Evolutionary conservation across 139 green algal species (phyloP), one percentile per base, ranked within the genome.

Genomic region (Chlorella sp.): DNA sequence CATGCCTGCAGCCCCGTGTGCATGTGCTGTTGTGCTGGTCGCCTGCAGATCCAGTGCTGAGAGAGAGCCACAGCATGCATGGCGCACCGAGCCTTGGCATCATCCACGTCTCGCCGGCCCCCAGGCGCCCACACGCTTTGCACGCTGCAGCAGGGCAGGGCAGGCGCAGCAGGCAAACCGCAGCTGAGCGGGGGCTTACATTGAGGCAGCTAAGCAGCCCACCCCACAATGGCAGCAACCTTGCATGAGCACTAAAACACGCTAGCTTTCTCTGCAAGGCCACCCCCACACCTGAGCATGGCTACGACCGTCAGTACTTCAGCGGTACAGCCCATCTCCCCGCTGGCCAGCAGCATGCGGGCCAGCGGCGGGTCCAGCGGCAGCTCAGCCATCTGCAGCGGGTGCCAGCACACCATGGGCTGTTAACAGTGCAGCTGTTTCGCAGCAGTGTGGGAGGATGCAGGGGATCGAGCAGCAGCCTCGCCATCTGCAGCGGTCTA

Each of bases 321-420:
- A 72, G 90, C 87, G 75, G 70, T 87, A 84, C 93, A 97, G 20
- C 91, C 91, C 80, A 95, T 86, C 36, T 91, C 80, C 6, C 91
- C 91, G 32, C 93, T 94, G n/a, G 92, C 90, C 36, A 99, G 91
- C 84, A 99, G 89, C 91, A 97, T 94, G 88, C 97, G 97, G 41
- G 94, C 91, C 63, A 99, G 92, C 17, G 94, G 88, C 0, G 97
- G 97, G 82, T 99, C 97, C 73, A 99, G 87, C 1, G 97, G 97
- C 80, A 99, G 98, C 89, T 99, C 97, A 47, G 97, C 96, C 97
- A 99, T 99, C 80, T 95, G 92, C 38, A n/a, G 34, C 3, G 44
- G 44, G 44, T 51, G 44, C 44, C 7, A 51, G n/a, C n/a, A n/a
- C n/a, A n/a, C n/a, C n/a, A n/a, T n/a, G n/a, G n/a, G n/a, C n/a